These are phyloP conservation scores for Colletotrichum sojae DNA, from an alignment of 2,329 filamentous ascomycete species.

Conservation along the genomic window DNA sequence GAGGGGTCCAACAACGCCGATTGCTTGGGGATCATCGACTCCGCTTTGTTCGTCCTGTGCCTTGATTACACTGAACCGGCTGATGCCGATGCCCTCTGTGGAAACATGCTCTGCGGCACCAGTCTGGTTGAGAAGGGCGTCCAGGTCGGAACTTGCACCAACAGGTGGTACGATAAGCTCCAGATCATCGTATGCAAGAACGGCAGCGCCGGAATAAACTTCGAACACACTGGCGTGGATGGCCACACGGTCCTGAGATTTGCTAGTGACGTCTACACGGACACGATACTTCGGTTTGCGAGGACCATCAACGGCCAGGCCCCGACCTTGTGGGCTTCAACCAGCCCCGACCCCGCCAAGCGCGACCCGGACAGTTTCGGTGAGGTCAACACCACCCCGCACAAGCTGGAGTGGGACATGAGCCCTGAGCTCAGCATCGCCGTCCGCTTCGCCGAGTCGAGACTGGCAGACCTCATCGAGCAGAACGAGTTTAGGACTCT, in stretches of 20 bases:
- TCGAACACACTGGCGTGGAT: constrained; percentile 98
- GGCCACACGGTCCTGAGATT: constrained; percentile 97
- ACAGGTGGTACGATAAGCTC: constrained; percentile 98
- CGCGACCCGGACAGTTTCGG: constrained; percentile 92
- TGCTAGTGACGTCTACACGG: constrained; percentile 95
- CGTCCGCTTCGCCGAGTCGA: constrained; percentile 93
- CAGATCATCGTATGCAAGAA: constrained; percentile 99
- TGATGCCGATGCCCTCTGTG: constrained; percentile 87
- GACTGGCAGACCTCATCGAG: constrained; percentile 92
- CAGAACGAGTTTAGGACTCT: constrained; percentile 97
- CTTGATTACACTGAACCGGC: constrained; percentile 92
- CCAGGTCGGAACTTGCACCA: constrained; percentile 97
- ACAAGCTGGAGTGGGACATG: constrained; percentile 99
- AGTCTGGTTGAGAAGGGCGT: constrained; percentile 93
- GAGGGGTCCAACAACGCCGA: constrained; percentile 95
- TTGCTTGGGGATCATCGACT: constrained; percentile 95
- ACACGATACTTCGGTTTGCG: constrained; percentile 96
- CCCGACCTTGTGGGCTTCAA: constrained; percentile 91
- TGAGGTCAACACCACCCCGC: constrained; percentile 92
- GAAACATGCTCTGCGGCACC: constrained; percentile 98
- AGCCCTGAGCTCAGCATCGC: constrained; percentile 90
- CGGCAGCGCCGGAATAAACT: constrained; percentile 98
- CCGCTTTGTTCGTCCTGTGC: constrained; percentile 91
- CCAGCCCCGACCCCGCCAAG: constrained; percentile 92
- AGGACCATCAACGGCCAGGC: constrained; percentile 95